Conservation (phyloP, 192 early-diverging fungal genomes). For the Fimicolochytrium jonesii region DNA sequence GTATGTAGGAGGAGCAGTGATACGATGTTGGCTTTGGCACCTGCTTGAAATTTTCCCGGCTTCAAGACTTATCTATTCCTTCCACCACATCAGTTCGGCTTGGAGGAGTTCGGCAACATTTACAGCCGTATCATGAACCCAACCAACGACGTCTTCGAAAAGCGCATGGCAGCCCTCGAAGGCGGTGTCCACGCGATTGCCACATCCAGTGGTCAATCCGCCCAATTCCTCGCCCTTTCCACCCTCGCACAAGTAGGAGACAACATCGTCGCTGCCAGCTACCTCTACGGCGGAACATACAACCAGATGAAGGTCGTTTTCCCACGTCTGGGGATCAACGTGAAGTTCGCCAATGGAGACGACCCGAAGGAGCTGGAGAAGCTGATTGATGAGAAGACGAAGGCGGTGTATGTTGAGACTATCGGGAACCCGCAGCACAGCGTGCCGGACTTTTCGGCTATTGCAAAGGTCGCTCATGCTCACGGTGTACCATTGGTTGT, state of each 20-base stretch:
- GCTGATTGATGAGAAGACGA: slow-evolving; percentile 85
- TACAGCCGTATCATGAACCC: slow-evolving; percentile 85
- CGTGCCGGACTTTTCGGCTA: slow-evolving; percentile 79
- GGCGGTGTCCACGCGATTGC: slow-evolving; percentile 69
- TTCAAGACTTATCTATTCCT: neutral
- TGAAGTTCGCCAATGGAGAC: slow-evolving; percentile 73
- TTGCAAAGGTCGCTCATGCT: slow-evolving; percentile 75
- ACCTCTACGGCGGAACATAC: slow-evolving; percentile 57
- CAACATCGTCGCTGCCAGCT: slow-evolving; percentile 81
- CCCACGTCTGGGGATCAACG: slow-evolving; percentile 77
- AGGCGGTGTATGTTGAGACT: slow-evolving; percentile 86
- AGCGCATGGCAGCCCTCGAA: slow-evolving; percentile 89
- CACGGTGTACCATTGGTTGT: slow-evolving; percentile 87
- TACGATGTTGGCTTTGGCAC: too few species aligned
- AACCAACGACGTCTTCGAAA: slow-evolving; percentile 84
- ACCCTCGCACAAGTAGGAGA: slow-evolving; percentile 76
- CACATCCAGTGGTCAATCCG: slow-evolving; percentile 76
- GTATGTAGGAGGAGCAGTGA: too few species aligned
- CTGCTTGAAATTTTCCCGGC: neutral
- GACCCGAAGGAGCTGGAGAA: slow-evolving; percentile 67
- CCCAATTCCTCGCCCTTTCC: slow-evolving; percentile 77
- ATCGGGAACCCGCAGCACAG: slow-evolving; percentile 90
- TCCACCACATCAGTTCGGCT: neutral
- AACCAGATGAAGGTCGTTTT: slow-evolving; percentile 82
- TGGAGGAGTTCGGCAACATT: slow-evolving; percentile 68